Evolutionary conservation across 2,329 filamentous ascomycete genomes (phyloP), one percentile per base, ranked within the genome.

Genomic region (Diplodia seriata): DNA sequence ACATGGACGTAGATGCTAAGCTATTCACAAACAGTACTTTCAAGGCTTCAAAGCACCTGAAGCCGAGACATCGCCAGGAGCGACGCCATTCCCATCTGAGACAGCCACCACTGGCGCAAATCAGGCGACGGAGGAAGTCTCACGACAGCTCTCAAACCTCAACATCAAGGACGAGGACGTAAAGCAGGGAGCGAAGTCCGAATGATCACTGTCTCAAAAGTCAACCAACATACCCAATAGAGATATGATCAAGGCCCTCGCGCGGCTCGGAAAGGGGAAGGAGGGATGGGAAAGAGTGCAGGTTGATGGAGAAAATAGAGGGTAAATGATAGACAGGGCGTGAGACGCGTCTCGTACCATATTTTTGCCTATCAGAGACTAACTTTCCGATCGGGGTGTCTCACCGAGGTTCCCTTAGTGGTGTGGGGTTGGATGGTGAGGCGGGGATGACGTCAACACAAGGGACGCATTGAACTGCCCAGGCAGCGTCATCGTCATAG

Each of bases 41-140:
- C 69, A 79, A 70, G 79, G 79, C 1, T 81, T 81, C 68, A 77
- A 76, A 56, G 74, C 76, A 61, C 31, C 55, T 4, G 55, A 70
- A 54, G 43, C 20, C 20, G 59, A 59, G 29, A n/a, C 11, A 59
- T 18, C 63, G 15, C 14, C 57, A 49, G 4, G 40, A 23, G 15
- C 57, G 15, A 5, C 23, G 12, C 15, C 14, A 7, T 18, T 23
- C 23, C 18, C 23, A 9, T 40, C 62, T n/a, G 64, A 49, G 20
- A 23, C 51, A 18, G n/a, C n/a, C 18, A 18, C 49, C 4, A 49
- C 49, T 36, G n/a, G 33, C 14, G 15, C n/a, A 2, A 29, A 38
- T 14, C 26, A 40, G 18, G 50, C 11, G 15, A 4, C 20, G 4
- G 62, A 65, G 3, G 29, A 47, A 9, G 29, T 51, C 15, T 9